These are phyloP conservation scores for Pythium guiyangense DNA, from an alignment of 352 stramenopile species.

Conservation along the genomic window DNA sequence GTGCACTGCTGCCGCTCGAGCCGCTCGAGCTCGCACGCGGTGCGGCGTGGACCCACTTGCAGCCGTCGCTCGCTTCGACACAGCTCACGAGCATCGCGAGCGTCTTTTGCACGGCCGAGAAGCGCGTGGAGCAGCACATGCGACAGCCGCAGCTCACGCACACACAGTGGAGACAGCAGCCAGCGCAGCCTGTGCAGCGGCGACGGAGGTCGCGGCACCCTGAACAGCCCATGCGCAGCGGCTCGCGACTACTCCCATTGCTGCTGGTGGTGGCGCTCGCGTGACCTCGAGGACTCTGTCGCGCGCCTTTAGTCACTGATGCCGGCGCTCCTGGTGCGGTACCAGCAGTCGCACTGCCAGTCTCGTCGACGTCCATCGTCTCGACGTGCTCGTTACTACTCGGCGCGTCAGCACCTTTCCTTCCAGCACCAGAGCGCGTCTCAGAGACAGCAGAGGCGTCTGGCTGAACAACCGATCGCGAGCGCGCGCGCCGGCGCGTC, in stretches of 20 bases:
- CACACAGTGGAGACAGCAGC: slow-evolving; percentile 66
- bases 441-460: background rate
- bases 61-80: slow-evolving; percentile 56
- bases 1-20: background rate
- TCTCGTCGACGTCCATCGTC: slow-evolving; percentile 3
- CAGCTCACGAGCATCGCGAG: slow-evolving; percentile 46
- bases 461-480: slow-evolving; percentile 7
- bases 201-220: slow-evolving; percentile 55
- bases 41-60: slow-evolving; percentile 38
- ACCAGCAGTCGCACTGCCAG: no score
- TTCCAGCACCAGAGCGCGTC: background rate
- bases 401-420: no score
- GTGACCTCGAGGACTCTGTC: no score
- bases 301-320: no score
- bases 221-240: slow-evolving; percentile 57
- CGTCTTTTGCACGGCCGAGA: slow-evolving; percentile 53
- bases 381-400: background rate
- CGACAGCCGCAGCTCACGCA: slow-evolving; percentile 66
- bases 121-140: slow-evolving; percentile 65
- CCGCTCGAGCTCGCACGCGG: slow-evolving; percentile 5
- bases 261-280: background rate
- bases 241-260: slow-evolving; percentile 3
- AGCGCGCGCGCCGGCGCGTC: slow-evolving; percentile 5
- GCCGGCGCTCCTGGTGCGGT: no score
- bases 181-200: slow-evolving; percentile 56